Conservation (phyloP, 345 rosid genomes). For the Sisymbrium altissimum region DNA sequence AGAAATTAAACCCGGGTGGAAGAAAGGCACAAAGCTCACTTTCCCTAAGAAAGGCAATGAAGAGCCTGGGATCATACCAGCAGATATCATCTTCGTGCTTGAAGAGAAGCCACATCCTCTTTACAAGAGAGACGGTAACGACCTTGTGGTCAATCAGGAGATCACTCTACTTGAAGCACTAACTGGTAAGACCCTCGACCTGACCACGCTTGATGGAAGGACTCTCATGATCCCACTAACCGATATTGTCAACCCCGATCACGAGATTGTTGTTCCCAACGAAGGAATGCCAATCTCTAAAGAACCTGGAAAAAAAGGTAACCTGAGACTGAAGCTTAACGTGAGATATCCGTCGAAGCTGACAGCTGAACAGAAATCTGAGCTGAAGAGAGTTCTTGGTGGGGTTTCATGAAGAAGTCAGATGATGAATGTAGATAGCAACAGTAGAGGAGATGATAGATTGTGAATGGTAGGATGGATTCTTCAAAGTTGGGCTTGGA, state of each 20-base stretch:
- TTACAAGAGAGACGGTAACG: slow-evolving; percentile 82
- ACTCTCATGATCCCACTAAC: slow-evolving; percentile 62
- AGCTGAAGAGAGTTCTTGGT: slow-evolving; percentile 70
- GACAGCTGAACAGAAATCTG: slow-evolving; percentile 73
- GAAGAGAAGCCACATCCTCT: slow-evolving; percentile 85
- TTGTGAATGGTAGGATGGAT: slow-evolving; percentile 24
- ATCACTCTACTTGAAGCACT: slow-evolving; percentile 84
- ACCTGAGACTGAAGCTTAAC: slow-evolving; percentile 72
- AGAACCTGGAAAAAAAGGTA: slow-evolving; percentile 80
- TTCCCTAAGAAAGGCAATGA: slow-evolving; percentile 87
- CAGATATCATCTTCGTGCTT: slow-evolving; percentile 72
- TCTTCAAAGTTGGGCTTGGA: slow-evolving; percentile 28
- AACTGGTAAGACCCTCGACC: slow-evolving; percentile 68
- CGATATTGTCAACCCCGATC: slow-evolving; percentile 71
- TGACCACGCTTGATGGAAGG: slow-evolving; percentile 74
- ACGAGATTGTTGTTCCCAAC: slow-evolving; percentile 67
- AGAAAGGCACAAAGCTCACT: slow-evolving; percentile 91
- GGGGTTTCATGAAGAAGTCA: slow-evolving; percentile 42
- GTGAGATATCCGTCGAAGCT: slow-evolving; percentile 82
- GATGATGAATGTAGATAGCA: slow-evolving; percentile 28
- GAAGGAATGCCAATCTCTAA: slow-evolving; percentile 95
- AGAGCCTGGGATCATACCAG: slow-evolving; percentile 72
- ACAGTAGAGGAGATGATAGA: slow-evolving; percentile 21
- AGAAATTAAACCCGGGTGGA: slow-evolving; percentile 95
- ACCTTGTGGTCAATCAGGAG: slow-evolving; percentile 65